phyloP scores from a whole-genome alignment of 2,329 filamentous ascomycete species.

The Beauveria sp. region DNA sequence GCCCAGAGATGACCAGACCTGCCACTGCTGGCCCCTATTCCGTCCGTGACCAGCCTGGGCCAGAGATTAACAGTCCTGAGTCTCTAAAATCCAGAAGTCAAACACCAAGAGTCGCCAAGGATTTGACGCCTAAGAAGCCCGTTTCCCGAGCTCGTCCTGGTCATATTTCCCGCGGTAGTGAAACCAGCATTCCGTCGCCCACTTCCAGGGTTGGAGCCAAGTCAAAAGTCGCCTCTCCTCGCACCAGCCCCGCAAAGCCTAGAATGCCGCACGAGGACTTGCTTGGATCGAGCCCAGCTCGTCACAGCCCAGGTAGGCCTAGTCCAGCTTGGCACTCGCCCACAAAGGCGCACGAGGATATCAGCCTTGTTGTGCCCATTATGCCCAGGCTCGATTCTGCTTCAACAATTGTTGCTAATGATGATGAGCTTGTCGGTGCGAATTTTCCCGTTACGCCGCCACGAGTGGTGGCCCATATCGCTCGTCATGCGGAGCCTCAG shows the following conservation, averaged over 20 bases:
- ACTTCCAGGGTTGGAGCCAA: conserved; percentile 19
- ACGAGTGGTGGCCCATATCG: conserved; percentile 10
- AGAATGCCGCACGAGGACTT: conserved; percentile 5
- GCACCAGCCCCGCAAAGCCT: conserved; percentile 12
- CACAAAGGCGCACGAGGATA: conserved; percentile 42
- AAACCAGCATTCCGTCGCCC: conserved; percentile 42
- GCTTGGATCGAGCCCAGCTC: conserved; percentile 28
- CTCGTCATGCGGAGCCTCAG: conserved; percentile 5
- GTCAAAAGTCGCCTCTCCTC: conserved; percentile 1
- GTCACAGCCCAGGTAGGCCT: conserved; percentile 33
- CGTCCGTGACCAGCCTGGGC: conserved; percentile 40
- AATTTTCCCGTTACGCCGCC: conserved; percentile 8
- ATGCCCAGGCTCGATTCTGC: conserved; percentile 30
- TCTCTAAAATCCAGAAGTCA: conserved; percentile 36
- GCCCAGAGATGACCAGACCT: conserved; percentile 52
- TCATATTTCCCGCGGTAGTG: conserved; percentile 42
- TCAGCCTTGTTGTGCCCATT: conserved; percentile 45
- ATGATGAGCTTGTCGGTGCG: conserved; percentile 7
- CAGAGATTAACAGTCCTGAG: conserved; percentile 38
- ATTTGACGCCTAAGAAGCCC: conserved; percentile 45
- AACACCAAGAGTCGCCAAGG: conserved; percentile 42
- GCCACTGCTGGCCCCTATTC: conserved; percentile 61
- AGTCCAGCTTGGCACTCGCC: conserved; percentile 31
- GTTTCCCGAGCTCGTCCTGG: conserved; percentile 38
- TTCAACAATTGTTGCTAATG: conserved; percentile 20